These are phyloP conservation scores for Albugo candida DNA, from an alignment of 352 stramenopile genomes.

Conservation along the genomic window DNA sequence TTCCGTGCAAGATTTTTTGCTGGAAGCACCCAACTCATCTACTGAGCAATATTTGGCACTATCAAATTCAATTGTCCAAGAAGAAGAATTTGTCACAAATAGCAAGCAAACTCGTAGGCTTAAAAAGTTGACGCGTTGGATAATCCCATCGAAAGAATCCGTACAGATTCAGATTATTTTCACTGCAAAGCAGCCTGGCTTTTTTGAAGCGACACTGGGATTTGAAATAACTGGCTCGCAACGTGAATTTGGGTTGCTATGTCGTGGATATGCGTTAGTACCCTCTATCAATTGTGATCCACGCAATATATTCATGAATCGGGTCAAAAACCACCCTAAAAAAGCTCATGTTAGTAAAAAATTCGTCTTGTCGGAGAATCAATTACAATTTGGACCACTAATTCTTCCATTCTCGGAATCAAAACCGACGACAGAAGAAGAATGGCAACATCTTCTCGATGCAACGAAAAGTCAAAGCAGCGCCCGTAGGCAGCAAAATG, in stretches of 20 bases:
- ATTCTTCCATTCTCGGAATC: slow-evolving; percentile 20
- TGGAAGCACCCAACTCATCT: slow-evolving; percentile 11
- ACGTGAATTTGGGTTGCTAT: slow-evolving; percentile 72
- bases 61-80: neutral
- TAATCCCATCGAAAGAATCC: slow-evolving; percentile 38
- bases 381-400: slow-evolving; percentile 88
- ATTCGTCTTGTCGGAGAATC: slow-evolving; percentile 75
- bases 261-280: slow-evolving; percentile 57
- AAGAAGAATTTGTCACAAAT: neutral
- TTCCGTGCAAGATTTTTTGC: slow-evolving; percentile 31
- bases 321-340: slow-evolving; percentile 66
- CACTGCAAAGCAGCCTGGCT: slow-evolving; percentile 40
- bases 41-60: neutral
- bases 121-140: slow-evolving; percentile 25
- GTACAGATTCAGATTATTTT: slow-evolving; percentile 73
- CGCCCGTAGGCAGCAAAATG: slow-evolving; percentile 15
- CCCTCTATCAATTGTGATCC: slow-evolving; percentile 87
- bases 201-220: slow-evolving; percentile 62
- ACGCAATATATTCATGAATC: slow-evolving; percentile 88
- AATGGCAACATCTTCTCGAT: slow-evolving; percentile 29
- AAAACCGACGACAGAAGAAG: slow-evolving; percentile 18
- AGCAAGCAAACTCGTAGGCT: too few relatives aligned
- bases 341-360: slow-evolving; percentile 68
- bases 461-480: slow-evolving; percentile 1
- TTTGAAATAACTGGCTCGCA: slow-evolving; percentile 84